Base-by-base conservation (phyloP, 441 rosid genomes). In the Eutrema salsugineum region DNA sequence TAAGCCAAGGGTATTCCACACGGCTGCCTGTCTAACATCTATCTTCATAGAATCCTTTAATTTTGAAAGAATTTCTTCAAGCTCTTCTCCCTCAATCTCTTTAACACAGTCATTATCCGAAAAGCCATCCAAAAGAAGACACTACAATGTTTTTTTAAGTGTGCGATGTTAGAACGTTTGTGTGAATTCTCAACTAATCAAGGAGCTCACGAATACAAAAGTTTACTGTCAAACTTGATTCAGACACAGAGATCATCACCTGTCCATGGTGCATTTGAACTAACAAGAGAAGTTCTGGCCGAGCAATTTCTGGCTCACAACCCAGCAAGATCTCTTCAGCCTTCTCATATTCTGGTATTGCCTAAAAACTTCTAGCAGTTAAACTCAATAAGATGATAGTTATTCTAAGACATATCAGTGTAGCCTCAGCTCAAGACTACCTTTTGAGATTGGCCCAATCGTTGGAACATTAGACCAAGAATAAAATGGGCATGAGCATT, bases 401-500 rank as follows among this genome's bases (percentile, higher is more conserved):
- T 16, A 19, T 39, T 47, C 10, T 20, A 30, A 39, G 43, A 39
- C 5, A 68, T 12, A 47, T 40, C 58, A 39, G 28, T 12, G 50
- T 51, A 68, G 42, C 54, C 50, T 54, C 15, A 33, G 64, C 62
- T 53, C 64, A 76, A 82, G 56, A 48, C 44, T 80, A 90, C 99
- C 97, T 94, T 94, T 63, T 83, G 94, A 68, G 89, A 88, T 76
- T 91, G 99, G 57, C 93, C 88, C 82, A 91, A 69, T 63, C 99
- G 83, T 78, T 94, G 99, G 80, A 86, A 88, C 97, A 94, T 91
- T 8, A 94, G 66, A 8, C 99, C 99, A 67, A 94, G 97, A 35
- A 94, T 86, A 67, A 94, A 94, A 88, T 94, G 94, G 8, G 92
- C 93, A 81, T 94, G 99, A 48, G 97, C 96, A 83, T 94, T 94